A percentile compares a stretch with the other conserved stretches of the same genome.
These are phyloP conservation scores for Penicillium roqueforti DNA, from an alignment of 495 filamentous ascomycete genomes.

Conservation along the genomic window DNA sequence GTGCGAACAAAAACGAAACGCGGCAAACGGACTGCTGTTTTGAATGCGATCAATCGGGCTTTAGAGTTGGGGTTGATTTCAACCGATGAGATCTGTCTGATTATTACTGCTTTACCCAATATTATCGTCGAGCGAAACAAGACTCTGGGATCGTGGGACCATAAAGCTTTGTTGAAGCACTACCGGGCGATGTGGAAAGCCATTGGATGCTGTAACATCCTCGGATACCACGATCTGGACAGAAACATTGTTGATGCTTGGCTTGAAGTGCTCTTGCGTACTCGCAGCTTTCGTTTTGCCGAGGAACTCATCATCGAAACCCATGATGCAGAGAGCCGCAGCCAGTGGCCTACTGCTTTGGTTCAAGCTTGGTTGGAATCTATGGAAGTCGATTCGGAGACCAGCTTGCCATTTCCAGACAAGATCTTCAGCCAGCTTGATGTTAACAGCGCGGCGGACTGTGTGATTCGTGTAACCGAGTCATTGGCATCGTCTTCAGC, in stretches of 20 bases:
- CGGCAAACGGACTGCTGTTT: constrained; percentile 16
- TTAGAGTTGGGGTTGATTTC: constrained; percentile 39
- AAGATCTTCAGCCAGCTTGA: constrained; percentile 23
- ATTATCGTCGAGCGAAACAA: constrained; percentile 20
- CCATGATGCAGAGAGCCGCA: constrained; percentile 13
- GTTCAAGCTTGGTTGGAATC: constrained; percentile 27
- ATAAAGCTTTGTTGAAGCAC: constrained; percentile 15
- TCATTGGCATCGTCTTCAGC: constrained; percentile 17
- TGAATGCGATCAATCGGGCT: constrained; percentile 31
- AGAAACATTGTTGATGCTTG: constrained; percentile 27
- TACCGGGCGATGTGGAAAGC: constrained; percentile 39
- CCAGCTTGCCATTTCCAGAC: constrained; percentile 7
- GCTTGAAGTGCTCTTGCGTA: constrained; percentile 26
- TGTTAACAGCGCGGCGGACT: constrained; percentile 22
- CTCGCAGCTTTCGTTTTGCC: constrained; percentile 25
- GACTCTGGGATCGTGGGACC: constrained; percentile 14
- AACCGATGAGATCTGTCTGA: constrained; percentile 31
- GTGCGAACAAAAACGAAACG: constrained; percentile 12
- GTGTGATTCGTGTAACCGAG: constrained; percentile 37
- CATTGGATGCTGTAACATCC: constrained; percentile 37
- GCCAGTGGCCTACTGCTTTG: constrained; percentile 27
- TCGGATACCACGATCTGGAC: constrained; percentile 33
- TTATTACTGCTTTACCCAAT: constrained; percentile 26
- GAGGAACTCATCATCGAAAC: constrained; percentile 32
- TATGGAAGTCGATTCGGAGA: constrained; percentile 3